Evolutionary conservation across 129 eudicot genomes (phyloP).

Genomic region (Solidago caesia): DNA sequence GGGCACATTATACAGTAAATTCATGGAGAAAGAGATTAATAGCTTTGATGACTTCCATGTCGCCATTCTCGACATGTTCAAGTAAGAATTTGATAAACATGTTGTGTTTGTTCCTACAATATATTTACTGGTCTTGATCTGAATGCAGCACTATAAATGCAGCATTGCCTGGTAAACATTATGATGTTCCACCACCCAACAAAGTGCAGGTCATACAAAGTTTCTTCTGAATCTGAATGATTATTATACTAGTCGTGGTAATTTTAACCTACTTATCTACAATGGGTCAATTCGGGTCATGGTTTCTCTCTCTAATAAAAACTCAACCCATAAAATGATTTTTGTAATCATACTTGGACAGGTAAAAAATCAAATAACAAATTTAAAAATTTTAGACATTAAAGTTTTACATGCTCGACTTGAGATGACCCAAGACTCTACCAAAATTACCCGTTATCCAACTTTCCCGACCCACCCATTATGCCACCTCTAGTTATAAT

Average conservation of each 20-base stretch:
- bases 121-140: not conserved
- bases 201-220: slow-evolving; percentile 57
- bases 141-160: slow-evolving; percentile 73
- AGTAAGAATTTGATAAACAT: slow-evolving; percentile 30
- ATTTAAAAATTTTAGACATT: too few relatives aligned
- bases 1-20: slow-evolving; percentile 69
- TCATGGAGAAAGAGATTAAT: slow-evolving; percentile 66
- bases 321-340: too few relatives aligned
- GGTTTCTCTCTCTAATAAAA: not conserved
- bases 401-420: not conserved
- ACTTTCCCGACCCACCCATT: not conserved
- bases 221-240: slow-evolving; percentile 6
- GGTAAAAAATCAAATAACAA: too few relatives aligned
- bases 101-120: not conserved
- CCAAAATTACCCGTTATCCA: not conserved
- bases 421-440: not conserved
- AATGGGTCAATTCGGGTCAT: not conserved
- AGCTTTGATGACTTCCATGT: slow-evolving; percentile 69
- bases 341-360: too few relatives aligned
- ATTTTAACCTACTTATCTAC: not conserved
- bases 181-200: slow-evolving; percentile 64
- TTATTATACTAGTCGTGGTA: not conserved
- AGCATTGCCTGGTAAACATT: slow-evolving; percentile 94
- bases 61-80: slow-evolving; percentile 81
- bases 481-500: not conserved